Percentiles rank a stretch among this genome's conserved stretches.
These are phyloP conservation scores for Gamarada debralockiae DNA, from an alignment of 495 filamentous ascomycete genomes.

Conservation along the genomic window DNA sequence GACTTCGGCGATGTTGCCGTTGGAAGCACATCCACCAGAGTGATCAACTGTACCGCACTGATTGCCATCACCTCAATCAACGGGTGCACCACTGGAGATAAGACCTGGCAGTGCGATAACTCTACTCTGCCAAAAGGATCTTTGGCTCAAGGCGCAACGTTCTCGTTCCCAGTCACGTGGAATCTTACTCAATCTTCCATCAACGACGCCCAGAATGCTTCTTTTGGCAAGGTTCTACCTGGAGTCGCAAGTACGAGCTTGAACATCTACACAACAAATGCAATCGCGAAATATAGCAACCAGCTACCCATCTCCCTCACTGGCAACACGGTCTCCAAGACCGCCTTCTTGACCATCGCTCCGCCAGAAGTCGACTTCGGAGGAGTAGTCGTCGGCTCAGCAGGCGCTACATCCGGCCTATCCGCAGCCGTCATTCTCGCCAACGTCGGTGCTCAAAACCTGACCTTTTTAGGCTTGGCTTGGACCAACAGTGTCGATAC, in stretches of 20 bases:
- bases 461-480: slow-evolving; percentile 5
- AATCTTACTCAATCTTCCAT: not conserved
- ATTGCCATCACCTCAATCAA: not conserved
- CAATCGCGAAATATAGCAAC: slow-evolving; percentile 27
- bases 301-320: slow-evolving; percentile 28
- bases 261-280: slow-evolving; percentile 24
- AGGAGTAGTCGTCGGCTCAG: slow-evolving; percentile 30
- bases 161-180: not conserved
- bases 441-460: slow-evolving; percentile 33
- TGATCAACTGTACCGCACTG: not conserved
- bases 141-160: not conserved
- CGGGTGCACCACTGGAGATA: not conserved
- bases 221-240: not conserved
- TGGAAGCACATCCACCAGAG: not conserved
- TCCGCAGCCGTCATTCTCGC: slow-evolving; percentile 28
- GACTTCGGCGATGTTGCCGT: too few species aligned
- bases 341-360: slow-evolving; percentile 29
- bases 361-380: slow-evolving; percentile 33
- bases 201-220: too few species aligned
- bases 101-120: too few species aligned
- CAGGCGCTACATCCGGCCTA: slow-evolving; percentile 20
- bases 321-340: slow-evolving; percentile 29
- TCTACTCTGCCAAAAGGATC: not conserved
- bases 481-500: slow-evolving; percentile 27
- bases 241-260: not conserved